phyloP scores from a whole-genome alignment of 805 yeast genomes.

The Isabelozyma pseudorhagii region DNA sequence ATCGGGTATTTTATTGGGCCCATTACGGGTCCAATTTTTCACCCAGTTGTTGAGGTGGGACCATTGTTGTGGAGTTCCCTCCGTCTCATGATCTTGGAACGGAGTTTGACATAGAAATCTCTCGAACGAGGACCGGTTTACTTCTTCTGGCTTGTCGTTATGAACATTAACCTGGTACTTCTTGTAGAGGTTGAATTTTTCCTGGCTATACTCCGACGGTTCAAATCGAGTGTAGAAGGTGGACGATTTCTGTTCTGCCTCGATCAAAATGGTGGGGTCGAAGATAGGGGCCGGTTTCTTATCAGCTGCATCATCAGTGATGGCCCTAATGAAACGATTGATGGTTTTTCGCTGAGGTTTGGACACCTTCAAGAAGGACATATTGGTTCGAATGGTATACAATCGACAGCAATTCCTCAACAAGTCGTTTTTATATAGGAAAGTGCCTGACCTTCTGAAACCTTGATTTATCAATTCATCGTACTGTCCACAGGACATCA shows the following conservation, averaged over 20 bases:
- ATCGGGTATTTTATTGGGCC: background rate
- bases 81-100: slow-evolving; percentile 33
- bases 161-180: slow-evolving; percentile 75
- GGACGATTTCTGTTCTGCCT: slow-evolving; percentile 35
- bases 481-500: slow-evolving; percentile 52
- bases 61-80: slow-evolving; percentile 35
- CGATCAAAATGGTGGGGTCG: slow-evolving; percentile 29
- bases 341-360: slow-evolving; percentile 68
- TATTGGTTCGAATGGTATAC: slow-evolving; percentile 69
- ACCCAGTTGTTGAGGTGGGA: slow-evolving; percentile 39
- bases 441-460: slow-evolving; percentile 74
- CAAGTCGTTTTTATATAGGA: slow-evolving; percentile 62
- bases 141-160: slow-evolving; percentile 50
- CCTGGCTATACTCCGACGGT: slow-evolving; percentile 48
- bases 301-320: slow-evolving; percentile 15
- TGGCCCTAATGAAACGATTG: slow-evolving; percentile 53
- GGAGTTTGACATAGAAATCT: slow-evolving; percentile 72
- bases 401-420: slow-evolving; percentile 74
- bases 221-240: slow-evolving; percentile 48
- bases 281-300: slow-evolving; percentile 12
- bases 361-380: slow-evolving; percentile 41
- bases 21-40: slow-evolving; percentile 11
- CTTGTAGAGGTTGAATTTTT: slow-evolving; percentile 60
- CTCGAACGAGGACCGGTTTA: slow-evolving; percentile 47
- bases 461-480: slow-evolving; percentile 69